Conservation (phyloP, 176 grass and related monocot genomes). For the Avena insularis region DNA sequence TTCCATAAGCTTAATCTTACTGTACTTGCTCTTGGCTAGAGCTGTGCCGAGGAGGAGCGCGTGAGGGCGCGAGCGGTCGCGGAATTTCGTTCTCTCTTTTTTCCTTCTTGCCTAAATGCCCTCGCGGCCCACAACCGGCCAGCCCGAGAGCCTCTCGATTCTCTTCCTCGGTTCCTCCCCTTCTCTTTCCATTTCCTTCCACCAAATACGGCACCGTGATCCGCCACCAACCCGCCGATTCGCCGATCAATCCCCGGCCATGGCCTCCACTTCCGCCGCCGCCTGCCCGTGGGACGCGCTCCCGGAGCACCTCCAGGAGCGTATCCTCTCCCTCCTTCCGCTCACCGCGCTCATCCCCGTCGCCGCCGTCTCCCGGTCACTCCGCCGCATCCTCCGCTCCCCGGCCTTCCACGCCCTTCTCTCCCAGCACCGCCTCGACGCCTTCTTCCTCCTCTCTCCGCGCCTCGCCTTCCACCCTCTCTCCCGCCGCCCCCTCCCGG, state of each 20-base stretch:
- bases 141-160: background rate
- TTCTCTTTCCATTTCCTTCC: conserved; percentile 2
- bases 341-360: conserved; percentile 49
- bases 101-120: too few species aligned
- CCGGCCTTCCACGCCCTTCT: conserved; percentile 54
- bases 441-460: conserved; percentile 43
- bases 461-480: conserved; percentile 45
- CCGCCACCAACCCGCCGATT: background rate
- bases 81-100: too few species aligned
- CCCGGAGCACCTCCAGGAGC: conserved; percentile 46
- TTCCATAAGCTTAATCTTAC: too few species aligned
- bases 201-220: conserved; percentile 11
- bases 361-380: conserved; percentile 43
- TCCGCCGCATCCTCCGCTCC: conserved; percentile 48
- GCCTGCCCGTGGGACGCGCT: conserved; percentile 51
- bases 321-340: conserved; percentile 59
- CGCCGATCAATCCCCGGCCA: background rate
- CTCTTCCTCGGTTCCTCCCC: background rate
- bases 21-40: too few species aligned
- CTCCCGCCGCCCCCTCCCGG: conserved; percentile 20
- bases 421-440: conserved; percentile 47
- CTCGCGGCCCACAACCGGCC: background rate
- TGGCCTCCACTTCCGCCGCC: conserved; percentile 10
- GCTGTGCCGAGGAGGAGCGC: too few species aligned
- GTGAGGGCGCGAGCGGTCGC: too few species aligned